Percentiles rank a stretch among this genome's conserved stretches.
These are phyloP conservation scores for Monosporascus sp. DNA, from an alignment of 2,329 filamentous ascomycete genomes.

Conservation along the genomic window DNA sequence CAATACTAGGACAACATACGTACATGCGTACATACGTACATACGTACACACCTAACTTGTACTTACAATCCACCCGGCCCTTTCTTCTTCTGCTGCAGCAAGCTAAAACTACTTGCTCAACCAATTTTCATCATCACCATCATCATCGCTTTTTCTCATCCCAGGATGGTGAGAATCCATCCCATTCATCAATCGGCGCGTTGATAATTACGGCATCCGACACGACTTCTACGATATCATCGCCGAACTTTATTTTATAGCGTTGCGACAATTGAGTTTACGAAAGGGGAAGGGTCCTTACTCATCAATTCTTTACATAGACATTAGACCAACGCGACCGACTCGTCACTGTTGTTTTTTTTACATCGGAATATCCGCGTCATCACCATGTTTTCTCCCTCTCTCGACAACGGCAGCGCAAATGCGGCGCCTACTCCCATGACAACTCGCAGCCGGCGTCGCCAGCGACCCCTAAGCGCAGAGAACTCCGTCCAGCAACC, in stretches of 20 bases:
- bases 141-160: background rate
- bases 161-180: slow-evolving; percentile 16
- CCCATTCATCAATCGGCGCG: slow-evolving; percentile 17
- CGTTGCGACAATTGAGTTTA: background rate
- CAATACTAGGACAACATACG: background rate
- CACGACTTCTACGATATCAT: background rate
- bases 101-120: background rate
- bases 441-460: slow-evolving; percentile 55
- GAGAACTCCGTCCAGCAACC: slow-evolving; percentile 52
- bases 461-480: slow-evolving; percentile 53
- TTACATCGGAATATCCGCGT: slow-evolving; percentile 1
- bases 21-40: background rate
- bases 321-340: background rate
- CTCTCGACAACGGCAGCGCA: slow-evolving; percentile 42
- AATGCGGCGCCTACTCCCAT: slow-evolving; percentile 36
- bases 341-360: background rate
- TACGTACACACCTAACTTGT: background rate
- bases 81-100: background rate
- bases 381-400: slow-evolving; percentile 54
- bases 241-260: background rate
- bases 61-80: background rate
- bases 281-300: background rate
- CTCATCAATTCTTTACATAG: slow-evolving; percentile 4
- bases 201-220: slow-evolving; percentile 14
- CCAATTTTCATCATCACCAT: background rate